Evolutionary conservation across 2,329 filamentous ascomycete species (phyloP), one percentile per base, ranked within the genome.

Genomic region (Hirsutella minnesotensis): DNA sequence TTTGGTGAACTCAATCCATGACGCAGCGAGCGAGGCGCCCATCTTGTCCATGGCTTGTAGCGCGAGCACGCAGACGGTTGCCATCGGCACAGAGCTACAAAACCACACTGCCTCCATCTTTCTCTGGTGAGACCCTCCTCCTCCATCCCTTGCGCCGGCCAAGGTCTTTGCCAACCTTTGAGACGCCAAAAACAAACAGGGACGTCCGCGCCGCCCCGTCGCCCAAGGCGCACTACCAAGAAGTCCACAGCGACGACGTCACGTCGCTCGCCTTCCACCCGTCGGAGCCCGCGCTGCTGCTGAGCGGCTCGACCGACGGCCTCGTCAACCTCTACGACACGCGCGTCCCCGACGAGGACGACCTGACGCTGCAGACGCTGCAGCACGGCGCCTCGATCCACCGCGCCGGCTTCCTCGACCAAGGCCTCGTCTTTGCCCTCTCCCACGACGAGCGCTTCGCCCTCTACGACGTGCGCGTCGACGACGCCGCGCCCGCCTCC

Each of bases 261-360:
- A 83, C 79, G 29, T 73, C 79, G 13, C 60, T 67, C 3, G 45
- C 53, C 54, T 79, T 80, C 53, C 79, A 85, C 58, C 79, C 80
- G 0, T 65, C 61, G 3, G 66, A 74, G 39, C 69, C 75, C 1
- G 69, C 73, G 37, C 65, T 84, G 15, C 72, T 90, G 5, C 69
- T 90, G 10, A 86, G 83, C 1, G 83, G 83, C 36, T 86, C 83
- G 31, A 90, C 84, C 13, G 86, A 92, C 60, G 84, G 84, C 7
- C 73, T 90, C 1, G 73, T 90, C 53, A 88, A 84, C 55, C 67
- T 90, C 38, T 86, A 83, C 62, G 81, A 92, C 63, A 82, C 77
- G 16, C 70, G 72, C 39, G 72, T 85, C 45, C 62, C 69, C 16
- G 81, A 86, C 51, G 85, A 90, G 61, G 85, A 90, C 55, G 85